These are phyloP conservation scores for Dryadomyces quercivorus DNA, from an alignment of 2,329 filamentous ascomycete genomes.

Conservation along the genomic window DNA sequence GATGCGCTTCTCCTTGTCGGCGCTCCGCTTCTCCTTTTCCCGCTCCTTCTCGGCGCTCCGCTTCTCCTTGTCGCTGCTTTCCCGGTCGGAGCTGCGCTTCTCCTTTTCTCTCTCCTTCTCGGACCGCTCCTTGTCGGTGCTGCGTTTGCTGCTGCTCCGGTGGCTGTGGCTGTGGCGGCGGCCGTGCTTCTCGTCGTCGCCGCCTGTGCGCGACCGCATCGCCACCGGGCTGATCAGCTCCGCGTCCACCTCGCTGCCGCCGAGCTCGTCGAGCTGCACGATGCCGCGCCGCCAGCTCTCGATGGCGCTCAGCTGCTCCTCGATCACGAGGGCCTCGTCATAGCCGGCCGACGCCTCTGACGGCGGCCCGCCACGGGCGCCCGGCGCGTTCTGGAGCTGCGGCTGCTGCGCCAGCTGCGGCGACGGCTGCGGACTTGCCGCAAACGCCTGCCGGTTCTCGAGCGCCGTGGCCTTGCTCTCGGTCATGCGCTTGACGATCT, in stretches of 20 bases:
- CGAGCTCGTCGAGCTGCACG: slow-evolving; percentile 16
- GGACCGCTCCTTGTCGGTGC: neutral
- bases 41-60: slow-evolving; percentile 7
- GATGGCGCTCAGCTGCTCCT: slow-evolving; percentile 46
- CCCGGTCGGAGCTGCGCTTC: slow-evolving; percentile 4
- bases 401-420: neutral
- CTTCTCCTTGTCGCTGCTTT: slow-evolving; percentile 7
- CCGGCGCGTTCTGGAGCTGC: neutral
- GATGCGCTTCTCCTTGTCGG: neutral
- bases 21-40: neutral
- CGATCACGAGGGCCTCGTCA: slow-evolving; percentile 44
- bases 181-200: slow-evolving; percentile 13
- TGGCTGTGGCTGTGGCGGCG: slow-evolving; percentile 10
- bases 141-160: slow-evolving; percentile 3
- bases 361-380: slow-evolving; percentile 12
- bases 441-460: neutral
- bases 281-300: slow-evolving; percentile 49
- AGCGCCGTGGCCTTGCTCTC: slow-evolving; percentile 20
- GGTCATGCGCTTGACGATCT: slow-evolving; percentile 81
- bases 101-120: slow-evolving; percentile 6
- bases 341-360: slow-evolving; percentile 15
- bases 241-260: slow-evolving; percentile 26
- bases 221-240: slow-evolving; percentile 47
- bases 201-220: slow-evolving; percentile 29
- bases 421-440: neutral